Evolutionary conservation across 495 filamentous ascomycete genomes (phyloP), one percentile per base, ranked within the genome.

Genomic region (Neurospora sp.): DNA sequence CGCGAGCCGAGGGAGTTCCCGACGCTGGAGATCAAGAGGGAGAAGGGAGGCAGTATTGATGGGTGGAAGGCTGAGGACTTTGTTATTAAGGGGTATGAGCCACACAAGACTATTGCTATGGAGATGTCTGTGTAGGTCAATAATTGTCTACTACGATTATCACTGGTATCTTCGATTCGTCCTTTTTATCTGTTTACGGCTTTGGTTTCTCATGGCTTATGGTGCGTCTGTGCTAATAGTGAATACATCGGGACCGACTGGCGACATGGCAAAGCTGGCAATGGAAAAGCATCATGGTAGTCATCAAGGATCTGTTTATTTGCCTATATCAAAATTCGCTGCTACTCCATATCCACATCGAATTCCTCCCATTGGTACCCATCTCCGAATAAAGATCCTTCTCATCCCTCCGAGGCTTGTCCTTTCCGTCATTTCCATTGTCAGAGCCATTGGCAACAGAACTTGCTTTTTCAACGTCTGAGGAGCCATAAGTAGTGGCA

Each of bases 31-130:
- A 92, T 97, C 39, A 83, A 84, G 74, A 84, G 89, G 74, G 87
- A 91, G 69, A 87, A 86, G 44, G 88, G 88, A 3, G 90, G 91
- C 0, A 91, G 87, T 37, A 90, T 92, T 62, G 96, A 98, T 80
- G 93, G 93, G 8, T 97, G 94, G 92, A 90, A 88, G 80, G 86
- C 88, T 4, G 95, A 97, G 76, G 95, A 99, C 71, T 95, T 99
- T 79, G 89, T 91, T 75, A 88, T 99, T 5, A 88, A 91, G 78
- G 94, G 92, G 35, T 99, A 99, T 82, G 88, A 93, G 41, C 95
- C 96, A 73, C 93, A 97, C 79, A 93, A 93, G 85, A 87, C 85
- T 10, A 97, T 98, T 80, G 86, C 92, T 49, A 98, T 98, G 96
- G 97, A 98, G 83, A 98, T 98, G 96, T 94, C 91, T 78, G 94